phyloP scores from a whole-genome alignment of 2,329 filamentous ascomycete species.

The Plenodomus lindquistii region DNA sequence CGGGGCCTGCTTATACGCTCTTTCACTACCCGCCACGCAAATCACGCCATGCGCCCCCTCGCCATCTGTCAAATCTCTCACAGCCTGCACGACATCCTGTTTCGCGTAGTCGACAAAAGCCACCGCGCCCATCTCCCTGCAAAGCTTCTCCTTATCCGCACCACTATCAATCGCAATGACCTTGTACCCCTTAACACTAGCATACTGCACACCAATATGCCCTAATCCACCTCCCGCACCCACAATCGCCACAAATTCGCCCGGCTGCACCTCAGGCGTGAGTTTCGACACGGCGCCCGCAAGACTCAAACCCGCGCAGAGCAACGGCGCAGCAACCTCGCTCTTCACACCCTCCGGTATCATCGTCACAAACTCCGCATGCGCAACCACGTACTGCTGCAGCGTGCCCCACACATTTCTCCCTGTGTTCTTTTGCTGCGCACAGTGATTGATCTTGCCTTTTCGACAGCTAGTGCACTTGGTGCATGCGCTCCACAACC shows the following conservation, averaged over 20 bases:
- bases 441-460: constrained; percentile 49
- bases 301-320: constrained; percentile 55
- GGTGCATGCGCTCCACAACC: constrained; percentile 51
- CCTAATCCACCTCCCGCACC: constrained; percentile 84
- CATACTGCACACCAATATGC: constrained; percentile 77
- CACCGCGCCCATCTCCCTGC: constrained; percentile 69
- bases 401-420: constrained; percentile 42
- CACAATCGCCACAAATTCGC: constrained; percentile 78
- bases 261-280: constrained; percentile 71
- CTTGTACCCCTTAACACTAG: constrained; percentile 80
- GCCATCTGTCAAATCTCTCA: constrained; percentile 47
- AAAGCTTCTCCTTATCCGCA: constrained; percentile 74
- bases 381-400: constrained; percentile 42
- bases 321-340: constrained; percentile 42
- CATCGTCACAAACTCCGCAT: constrained; percentile 35
- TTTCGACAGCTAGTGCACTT: constrained; percentile 42
- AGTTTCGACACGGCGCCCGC: constrained; percentile 86
- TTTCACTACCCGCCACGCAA: constrained; percentile 51
- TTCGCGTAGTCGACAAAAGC: constrained; percentile 79
- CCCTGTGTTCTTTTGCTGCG: constrained; percentile 49
- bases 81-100: constrained; percentile 46
- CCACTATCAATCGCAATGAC: constrained; percentile 84
- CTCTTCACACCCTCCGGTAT: constrained; percentile 44
- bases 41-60: constrained; percentile 53
- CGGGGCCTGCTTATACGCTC: constrained; percentile 51